Conservation (phyloP, 1,139 yeast species). For the Candida sojae region DNA sequence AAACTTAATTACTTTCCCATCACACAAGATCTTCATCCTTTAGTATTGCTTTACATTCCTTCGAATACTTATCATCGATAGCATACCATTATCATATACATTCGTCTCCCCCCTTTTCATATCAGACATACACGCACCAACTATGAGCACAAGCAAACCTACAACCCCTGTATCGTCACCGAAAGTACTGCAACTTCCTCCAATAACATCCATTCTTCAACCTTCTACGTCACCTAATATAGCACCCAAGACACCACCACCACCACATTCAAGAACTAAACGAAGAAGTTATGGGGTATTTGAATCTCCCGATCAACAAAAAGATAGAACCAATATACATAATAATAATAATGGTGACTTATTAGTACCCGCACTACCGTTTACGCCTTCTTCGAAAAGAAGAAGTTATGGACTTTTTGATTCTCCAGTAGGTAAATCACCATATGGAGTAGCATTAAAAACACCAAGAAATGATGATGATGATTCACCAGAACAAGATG, state of each 20-base stretch:
- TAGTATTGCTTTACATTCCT: too few species aligned
- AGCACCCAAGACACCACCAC: constrained; percentile 11
- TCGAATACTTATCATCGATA: background rate
- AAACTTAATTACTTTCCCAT: too few species aligned
- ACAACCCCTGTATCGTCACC: constrained; percentile 36
- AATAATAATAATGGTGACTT: background rate
- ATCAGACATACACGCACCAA: background rate
- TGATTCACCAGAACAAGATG: constrained; percentile 15
- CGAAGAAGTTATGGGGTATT: constrained; percentile 18
- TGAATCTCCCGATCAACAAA: constrained; percentile 36
- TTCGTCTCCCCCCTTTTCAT: background rate
- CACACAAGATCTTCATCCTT: too few species aligned
- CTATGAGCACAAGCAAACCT: constrained; percentile 27
- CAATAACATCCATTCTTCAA: constrained; percentile 15
- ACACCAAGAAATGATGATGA: constrained; percentile 39
- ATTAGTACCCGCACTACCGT: constrained; percentile 24
- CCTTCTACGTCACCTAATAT: constrained; percentile 33
- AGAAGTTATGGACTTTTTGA: constrained; percentile 30
- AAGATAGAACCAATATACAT: constrained; percentile 1
- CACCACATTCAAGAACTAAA: background rate
- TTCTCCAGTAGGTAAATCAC: constrained; percentile 39
- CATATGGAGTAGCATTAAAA: constrained; percentile 30
- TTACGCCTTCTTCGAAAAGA: constrained; percentile 43
- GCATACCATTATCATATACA: background rate
- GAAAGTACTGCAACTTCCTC: constrained; percentile 16